Evolutionary conservation across 768 basidiomycete species (phyloP).

Genomic region (Cyathus striatus): DNA sequence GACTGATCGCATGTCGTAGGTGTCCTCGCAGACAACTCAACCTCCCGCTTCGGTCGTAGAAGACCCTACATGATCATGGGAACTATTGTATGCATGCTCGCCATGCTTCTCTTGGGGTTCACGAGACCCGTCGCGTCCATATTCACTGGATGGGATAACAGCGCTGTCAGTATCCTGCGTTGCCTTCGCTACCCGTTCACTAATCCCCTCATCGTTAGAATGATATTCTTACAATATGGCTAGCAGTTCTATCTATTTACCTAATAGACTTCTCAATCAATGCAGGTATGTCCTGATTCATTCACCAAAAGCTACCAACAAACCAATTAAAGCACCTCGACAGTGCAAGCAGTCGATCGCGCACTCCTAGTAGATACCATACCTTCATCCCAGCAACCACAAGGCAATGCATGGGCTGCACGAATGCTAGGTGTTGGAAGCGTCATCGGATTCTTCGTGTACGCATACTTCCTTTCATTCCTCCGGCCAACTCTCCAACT

Average conservation of each 20-base stretch:
- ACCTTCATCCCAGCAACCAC: constrained; percentile 68
- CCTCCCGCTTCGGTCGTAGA: constrained; percentile 78
- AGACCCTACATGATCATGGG: constrained; percentile 82
- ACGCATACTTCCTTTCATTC: constrained; percentile 19
- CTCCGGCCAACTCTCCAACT: too few relatives aligned
- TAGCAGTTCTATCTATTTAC: constrained; percentile 59
- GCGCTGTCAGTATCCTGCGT: constrained; percentile 16
- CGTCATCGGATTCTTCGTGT: constrained; percentile 87
- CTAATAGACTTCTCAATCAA: constrained; percentile 58
- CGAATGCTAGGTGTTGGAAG: constrained; percentile 88
- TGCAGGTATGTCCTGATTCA: constrained; percentile 29
- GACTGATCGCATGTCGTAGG: constrained; percentile 15
- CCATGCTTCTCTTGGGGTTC: constrained; percentile 83
- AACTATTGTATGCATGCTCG: constrained; percentile 56
- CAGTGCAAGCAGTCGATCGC: constrained; percentile 87
- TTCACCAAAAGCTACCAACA: not conserved
- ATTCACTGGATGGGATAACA: constrained; percentile 29
- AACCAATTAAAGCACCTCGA: constrained; percentile 3
- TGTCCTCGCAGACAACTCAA: constrained; percentile 79
- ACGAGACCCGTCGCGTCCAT: constrained; percentile 61
- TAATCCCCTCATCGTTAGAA: constrained; percentile 35
- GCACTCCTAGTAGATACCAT: constrained; percentile 86
- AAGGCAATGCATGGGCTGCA: constrained; percentile 93
- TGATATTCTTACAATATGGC: constrained; percentile 60
- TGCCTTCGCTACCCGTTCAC: not conserved